A percentile compares a stretch with the other conserved stretches of the same genome.
These are phyloP conservation scores for Kalaharituber pfeilii DNA, from an alignment of 2,329 filamentous ascomycete species.

Conservation along the genomic window DNA sequence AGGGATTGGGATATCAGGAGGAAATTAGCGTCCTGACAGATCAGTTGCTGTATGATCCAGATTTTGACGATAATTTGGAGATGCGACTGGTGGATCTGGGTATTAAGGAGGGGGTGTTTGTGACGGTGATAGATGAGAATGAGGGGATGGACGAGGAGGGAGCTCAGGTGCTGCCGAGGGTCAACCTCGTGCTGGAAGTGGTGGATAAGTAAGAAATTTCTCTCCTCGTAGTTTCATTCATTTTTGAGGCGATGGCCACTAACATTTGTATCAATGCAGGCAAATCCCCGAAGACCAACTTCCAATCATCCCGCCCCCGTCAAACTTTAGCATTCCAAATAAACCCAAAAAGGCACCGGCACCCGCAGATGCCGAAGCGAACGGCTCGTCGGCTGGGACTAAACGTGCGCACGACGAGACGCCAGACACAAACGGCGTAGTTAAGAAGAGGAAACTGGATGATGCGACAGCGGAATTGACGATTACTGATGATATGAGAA, in stretches of 20 bases:
- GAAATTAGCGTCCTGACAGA: slow-evolving; percentile 66
- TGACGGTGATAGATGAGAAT: slow-evolving; percentile 71
- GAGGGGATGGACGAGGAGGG: slow-evolving; percentile 41
- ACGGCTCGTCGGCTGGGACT: slow-evolving; percentile 28
- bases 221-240: slow-evolving; percentile 11
- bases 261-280: slow-evolving; percentile 13
- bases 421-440: slow-evolving; percentile 24
- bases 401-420: slow-evolving; percentile 29
- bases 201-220: slow-evolving; percentile 38
- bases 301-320: slow-evolving; percentile 13
- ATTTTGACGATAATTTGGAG: slow-evolving; percentile 67
- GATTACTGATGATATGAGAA: slow-evolving; percentile 22
- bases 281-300: slow-evolving; percentile 1
- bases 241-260: not conserved
- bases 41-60: slow-evolving; percentile 72
- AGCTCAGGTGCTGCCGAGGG: slow-evolving; percentile 31
- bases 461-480: slow-evolving; percentile 19
- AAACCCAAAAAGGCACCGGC: slow-evolving; percentile 33
- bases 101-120: slow-evolving; percentile 53
- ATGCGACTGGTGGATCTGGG: slow-evolving; percentile 67
- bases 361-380: slow-evolving; percentile 19
- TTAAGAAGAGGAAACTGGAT: slow-evolving; percentile 35
- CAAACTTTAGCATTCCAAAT: slow-evolving; percentile 35
- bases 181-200: slow-evolving; percentile 62
- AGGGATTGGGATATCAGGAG: slow-evolving; percentile 57